Conservation (phyloP, 306 rosid genomes). For the Cotoneaster glaucophyllus region DNA sequence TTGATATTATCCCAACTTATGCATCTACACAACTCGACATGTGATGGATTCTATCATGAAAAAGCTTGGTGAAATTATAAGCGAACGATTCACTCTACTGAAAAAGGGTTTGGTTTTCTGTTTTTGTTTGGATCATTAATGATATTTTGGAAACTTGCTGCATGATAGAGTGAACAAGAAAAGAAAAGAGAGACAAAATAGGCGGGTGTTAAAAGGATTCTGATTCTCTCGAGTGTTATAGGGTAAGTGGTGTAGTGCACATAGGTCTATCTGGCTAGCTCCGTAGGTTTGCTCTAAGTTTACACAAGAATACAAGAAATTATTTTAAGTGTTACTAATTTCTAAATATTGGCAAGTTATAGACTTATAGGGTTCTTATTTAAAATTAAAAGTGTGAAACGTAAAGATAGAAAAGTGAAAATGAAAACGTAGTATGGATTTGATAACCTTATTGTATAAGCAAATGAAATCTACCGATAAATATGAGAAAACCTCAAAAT, state of each 20-base stretch:
- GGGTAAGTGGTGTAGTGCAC: not conserved
- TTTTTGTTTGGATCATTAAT: not conserved
- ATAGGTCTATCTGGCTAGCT: not conserved
- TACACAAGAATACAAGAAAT: not conserved
- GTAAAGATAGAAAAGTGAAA: not conserved
- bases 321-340: not conserved
- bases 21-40: too few relatives aligned
- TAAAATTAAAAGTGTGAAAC: not conserved
- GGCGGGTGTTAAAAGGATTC: not conserved
- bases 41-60: too few relatives aligned
- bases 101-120: not conserved
- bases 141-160: not conserved
- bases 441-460: too few relatives aligned
- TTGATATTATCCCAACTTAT: too few relatives aligned
- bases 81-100: not conserved
- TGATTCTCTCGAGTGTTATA: not conserved
- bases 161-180: not conserved
- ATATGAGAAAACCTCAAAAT: too few relatives aligned
- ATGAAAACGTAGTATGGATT: not conserved
- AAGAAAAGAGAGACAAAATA: not conserved
- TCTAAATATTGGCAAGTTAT: not conserved
- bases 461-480: too few relatives aligned
- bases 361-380: not conserved
- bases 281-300: not conserved
- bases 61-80: too few relatives aligned